phyloP scores from a whole-genome alignment of 495 filamentous ascomycete species.

The Lindgomyces ingoldianus region DNA sequence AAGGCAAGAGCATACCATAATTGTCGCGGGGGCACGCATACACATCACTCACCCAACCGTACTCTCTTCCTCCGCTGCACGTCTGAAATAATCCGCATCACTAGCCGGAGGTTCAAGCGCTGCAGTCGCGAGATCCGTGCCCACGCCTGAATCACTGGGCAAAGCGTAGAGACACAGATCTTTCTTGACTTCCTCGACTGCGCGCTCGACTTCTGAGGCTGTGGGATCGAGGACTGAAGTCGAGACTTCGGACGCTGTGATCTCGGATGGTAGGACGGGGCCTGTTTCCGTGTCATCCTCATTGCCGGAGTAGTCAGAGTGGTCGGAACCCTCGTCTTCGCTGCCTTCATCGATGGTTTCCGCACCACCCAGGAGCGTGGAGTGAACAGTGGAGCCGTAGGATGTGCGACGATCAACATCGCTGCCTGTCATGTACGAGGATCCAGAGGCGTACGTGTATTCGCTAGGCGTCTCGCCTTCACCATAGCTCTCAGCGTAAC shows the following conservation, averaged over 20 bases:
- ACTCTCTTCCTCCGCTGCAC: constrained; percentile 37
- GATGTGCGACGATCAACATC: constrained; percentile 54
- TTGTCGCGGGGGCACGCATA: background rate
- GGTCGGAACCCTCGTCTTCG: constrained; percentile 12
- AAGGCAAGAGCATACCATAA: background rate
- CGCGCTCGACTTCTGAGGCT: constrained; percentile 6
- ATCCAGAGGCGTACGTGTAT: constrained; percentile 51
- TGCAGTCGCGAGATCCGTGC: constrained; percentile 45
- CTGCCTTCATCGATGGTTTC: constrained; percentile 41
- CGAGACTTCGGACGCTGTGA: constrained; percentile 19
- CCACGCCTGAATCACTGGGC: constrained; percentile 46
- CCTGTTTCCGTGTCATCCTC: background rate
- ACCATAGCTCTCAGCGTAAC: constrained; percentile 37
- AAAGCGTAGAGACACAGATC: constrained; percentile 34
- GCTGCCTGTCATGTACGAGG: constrained; percentile 53
- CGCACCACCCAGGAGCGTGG: constrained; percentile 33
- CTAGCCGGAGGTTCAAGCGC: constrained; percentile 25
- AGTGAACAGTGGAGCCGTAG: constrained; percentile 50
- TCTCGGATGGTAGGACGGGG: constrained; percentile 1
- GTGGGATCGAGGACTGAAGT: constrained; percentile 3
- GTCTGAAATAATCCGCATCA: constrained; percentile 37
- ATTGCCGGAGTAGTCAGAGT: constrained; percentile 9
- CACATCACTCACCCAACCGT: constrained; percentile 25
- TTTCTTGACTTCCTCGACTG: constrained; percentile 14
- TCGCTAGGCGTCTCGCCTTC: constrained; percentile 50